Evolutionary conservation across 352 stramenopile species (phyloP), one percentile per base, ranked within the genome.

Genomic region (Globisporangium echinulatum): DNA sequence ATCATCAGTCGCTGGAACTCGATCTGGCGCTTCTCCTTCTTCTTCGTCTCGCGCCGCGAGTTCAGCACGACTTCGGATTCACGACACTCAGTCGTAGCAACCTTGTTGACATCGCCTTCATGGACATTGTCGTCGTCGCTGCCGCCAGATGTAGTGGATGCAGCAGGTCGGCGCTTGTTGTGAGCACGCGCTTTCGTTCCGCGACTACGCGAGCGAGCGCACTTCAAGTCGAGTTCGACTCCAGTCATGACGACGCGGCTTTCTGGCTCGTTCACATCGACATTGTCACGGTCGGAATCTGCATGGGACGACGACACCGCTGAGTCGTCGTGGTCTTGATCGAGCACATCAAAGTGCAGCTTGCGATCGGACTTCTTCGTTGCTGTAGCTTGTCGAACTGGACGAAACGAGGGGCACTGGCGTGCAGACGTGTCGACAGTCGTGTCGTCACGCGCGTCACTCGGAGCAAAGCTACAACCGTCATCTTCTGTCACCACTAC

Each of bases 1-100:
- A 61, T 61, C 55, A 66, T 62, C 40, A 66, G 54, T 5, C 55
- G 61, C 49, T 66, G 61, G 36, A 66, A 57, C 44, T 49, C 38
- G 7, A 48, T 54, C 19, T 56, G 59, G 13, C 46, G 58, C 19
- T 43, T 52, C 1, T 8, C 47, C 46, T 54, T 58, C 43, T 44
- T 49, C 44, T 58, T 39, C 10, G 38, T 5, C 37, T 47, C 33
- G 13, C 19, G 40, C 1, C 13, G 11, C 5, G 5, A 43, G 5
- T 6, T 36, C n/a, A 9, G 14, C 11, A 15, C 17, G 5, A n/a
- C n/a, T 15, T 64, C 52, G 7, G 46, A 37, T n/a, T 37, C 43
- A 9, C 58, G 42, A 13, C 2, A 13, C 15, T 63, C 50, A 11
- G 25, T 33, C 25, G 25, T 33, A 33, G 25, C 25, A 33, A 33